Conservation (phyloP, 768 basidiomycete species). For the Pulveroboletus ravenelii region DNA sequence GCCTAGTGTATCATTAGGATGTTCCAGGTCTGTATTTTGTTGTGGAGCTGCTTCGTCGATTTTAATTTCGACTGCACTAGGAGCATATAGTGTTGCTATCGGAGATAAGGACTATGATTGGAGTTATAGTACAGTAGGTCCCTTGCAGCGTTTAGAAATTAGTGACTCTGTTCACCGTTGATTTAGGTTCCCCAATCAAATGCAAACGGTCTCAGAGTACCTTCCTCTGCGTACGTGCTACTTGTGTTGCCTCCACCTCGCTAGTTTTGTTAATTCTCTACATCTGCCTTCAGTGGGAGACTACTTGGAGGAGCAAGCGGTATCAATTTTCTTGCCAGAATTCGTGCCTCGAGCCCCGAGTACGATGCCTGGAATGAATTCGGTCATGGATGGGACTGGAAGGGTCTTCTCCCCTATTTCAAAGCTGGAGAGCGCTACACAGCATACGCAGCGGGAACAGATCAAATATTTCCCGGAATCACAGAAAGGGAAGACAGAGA, state of each 20-base stretch:
- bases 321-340: slow-evolving; percentile 15
- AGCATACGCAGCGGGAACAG: slow-evolving; percentile 5
- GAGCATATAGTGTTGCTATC: not conserved
- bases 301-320: slow-evolving; percentile 18
- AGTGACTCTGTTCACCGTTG: not conserved
- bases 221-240: slow-evolving; percentile 4
- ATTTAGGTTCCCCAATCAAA: slow-evolving; percentile 13
- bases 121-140: slow-evolving; percentile 13
- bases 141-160: not conserved
- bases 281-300: slow-evolving; percentile 7
- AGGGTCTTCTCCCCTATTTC: slow-evolving; percentile 13
- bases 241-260: not conserved
- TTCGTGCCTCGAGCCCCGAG: slow-evolving; percentile 16
- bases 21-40: slow-evolving; percentile 14
- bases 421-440: slow-evolving; percentile 11
- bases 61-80: not conserved
- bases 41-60: too few species aligned
- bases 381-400: slow-evolving; percentile 16
- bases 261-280: not conserved
- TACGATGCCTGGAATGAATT: slow-evolving; percentile 19
- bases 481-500: slow-evolving; percentile 5
- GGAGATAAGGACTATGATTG: slow-evolving; percentile 14
- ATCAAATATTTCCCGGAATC: slow-evolving; percentile 15
- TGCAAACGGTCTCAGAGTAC: not conserved
- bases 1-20: slow-evolving; percentile 2